phyloP scores from a whole-genome alignment of 2,329 filamentous ascomycete species.

The Exophiala bonariae region DNA sequence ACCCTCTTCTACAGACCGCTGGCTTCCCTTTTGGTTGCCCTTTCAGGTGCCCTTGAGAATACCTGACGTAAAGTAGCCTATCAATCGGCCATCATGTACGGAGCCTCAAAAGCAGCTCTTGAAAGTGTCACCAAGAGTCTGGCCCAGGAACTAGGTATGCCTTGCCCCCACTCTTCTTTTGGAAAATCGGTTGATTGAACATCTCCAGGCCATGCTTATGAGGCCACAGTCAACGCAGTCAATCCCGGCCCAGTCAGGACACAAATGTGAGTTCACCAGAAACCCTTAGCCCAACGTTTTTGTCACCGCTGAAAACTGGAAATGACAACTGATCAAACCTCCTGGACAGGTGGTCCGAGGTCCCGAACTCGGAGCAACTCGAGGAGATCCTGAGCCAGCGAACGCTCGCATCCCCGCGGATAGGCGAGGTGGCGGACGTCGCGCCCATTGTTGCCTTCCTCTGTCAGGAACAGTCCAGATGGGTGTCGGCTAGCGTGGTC shows the following conservation, averaged over 20 bases:
- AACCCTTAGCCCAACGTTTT: too few relatives aligned
- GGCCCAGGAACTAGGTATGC: constrained; percentile 66
- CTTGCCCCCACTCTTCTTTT: too few relatives aligned
- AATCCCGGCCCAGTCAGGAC: constrained; percentile 66
- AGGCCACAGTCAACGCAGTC: constrained; percentile 65
- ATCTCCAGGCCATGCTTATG: constrained; percentile 57
- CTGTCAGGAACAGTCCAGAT: constrained; percentile 21
- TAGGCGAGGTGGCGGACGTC: constrained; percentile 14
- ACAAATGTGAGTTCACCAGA: too few relatives aligned
- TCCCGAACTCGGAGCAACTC: not conserved
- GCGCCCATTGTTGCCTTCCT: constrained; percentile 27
- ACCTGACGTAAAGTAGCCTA: too few relatives aligned
- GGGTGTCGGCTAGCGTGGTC: constrained; percentile 28
- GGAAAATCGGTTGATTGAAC: too few relatives aligned
- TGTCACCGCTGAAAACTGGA: too few relatives aligned
- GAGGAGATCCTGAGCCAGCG: not conserved
- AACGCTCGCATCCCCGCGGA: not conserved
- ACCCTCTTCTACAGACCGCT: too few relatives aligned
- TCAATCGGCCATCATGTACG: constrained; percentile 70
- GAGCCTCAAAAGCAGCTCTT: constrained; percentile 71
- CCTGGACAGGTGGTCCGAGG: constrained; percentile 55
- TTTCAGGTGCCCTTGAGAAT: too few relatives aligned
- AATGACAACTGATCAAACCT: too few relatives aligned
- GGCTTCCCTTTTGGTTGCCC: too few relatives aligned
- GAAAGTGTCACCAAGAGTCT: constrained; percentile 73